Evolutionary conservation across 179 eudicot genomes (phyloP).

Genomic region (Actinidia polygama): DNA sequence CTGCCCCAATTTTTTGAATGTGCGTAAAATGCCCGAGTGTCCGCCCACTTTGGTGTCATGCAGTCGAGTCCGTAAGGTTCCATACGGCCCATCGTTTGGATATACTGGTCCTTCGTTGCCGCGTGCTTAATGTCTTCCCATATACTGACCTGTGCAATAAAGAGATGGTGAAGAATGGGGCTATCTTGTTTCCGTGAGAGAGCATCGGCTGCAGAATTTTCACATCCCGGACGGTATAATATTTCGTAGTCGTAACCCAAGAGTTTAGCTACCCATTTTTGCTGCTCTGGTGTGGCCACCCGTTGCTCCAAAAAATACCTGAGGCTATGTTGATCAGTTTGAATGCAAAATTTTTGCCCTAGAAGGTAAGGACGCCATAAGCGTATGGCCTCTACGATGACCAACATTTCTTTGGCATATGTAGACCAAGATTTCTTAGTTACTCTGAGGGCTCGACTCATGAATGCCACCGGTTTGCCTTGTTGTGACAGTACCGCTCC

Average conservation of each 20-base stretch:
- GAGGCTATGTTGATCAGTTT: background rate
- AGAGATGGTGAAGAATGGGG: background rate
- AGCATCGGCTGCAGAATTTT: background rate
- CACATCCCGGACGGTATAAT: background rate
- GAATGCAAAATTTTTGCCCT: background rate
- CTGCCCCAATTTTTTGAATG: background rate
- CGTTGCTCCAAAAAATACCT: background rate
- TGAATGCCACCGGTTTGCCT: background rate
- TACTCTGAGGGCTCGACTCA: background rate
- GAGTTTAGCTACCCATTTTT: background rate
- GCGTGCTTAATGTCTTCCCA: background rate
- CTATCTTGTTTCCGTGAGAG: background rate
- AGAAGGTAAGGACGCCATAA: background rate
- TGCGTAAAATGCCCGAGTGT: background rate
- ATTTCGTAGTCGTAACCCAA: background rate
- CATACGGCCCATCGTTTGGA: background rate
- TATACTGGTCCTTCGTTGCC: background rate
- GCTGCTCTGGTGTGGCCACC: background rate
- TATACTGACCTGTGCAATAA: background rate
- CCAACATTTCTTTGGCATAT: background rate
- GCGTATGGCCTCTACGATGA: background rate
- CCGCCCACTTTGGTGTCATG: background rate
- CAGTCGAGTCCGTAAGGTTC: no score
- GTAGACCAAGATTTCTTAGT: background rate
- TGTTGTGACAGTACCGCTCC: background rate